Evolutionary conservation across 169 alveolate genomes (phyloP).

Genomic region (Haemoproteus tartakovskyi): DNA sequence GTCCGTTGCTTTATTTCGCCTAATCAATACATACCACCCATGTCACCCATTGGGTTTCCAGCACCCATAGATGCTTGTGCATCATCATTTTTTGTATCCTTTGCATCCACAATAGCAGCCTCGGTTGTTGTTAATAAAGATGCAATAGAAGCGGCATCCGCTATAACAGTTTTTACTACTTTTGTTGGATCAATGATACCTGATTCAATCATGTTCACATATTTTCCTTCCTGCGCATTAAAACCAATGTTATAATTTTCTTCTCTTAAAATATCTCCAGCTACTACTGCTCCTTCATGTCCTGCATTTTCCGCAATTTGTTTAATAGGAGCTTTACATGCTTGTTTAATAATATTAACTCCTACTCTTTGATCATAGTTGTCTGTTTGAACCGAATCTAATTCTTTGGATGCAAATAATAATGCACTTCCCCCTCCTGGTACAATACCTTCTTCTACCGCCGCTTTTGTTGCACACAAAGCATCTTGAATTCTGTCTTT

Average conservation of each 20-base stretch:
- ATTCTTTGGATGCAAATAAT: slow-evolving; percentile 86
- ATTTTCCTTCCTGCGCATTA: slow-evolving; percentile 94
- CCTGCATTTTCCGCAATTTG: slow-evolving; percentile 98
- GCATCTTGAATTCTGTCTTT: slow-evolving; percentile 99
- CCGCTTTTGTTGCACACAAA: slow-evolving; percentile 98
- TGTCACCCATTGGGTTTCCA: slow-evolving; percentile 67
- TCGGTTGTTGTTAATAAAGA: slow-evolving; percentile 97
- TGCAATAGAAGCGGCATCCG: slow-evolving; percentile 98
- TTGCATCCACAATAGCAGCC: slow-evolving; percentile 89
- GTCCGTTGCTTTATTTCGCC: neutral
- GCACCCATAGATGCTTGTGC: slow-evolving; percentile 44
- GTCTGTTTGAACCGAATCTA: slow-evolving; percentile 78
- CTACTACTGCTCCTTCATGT: slow-evolving; percentile 96
- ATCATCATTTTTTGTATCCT: slow-evolving; percentile 72
- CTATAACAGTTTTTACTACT: slow-evolving; percentile 97
- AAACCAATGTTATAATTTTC: slow-evolving; percentile 87
- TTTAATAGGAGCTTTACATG: slow-evolving; percentile 95
- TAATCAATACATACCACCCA: slow-evolving; percentile 73
- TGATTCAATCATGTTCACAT: slow-evolving; percentile 89
- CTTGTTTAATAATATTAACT: slow-evolving; percentile 92
- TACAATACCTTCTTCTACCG: slow-evolving; percentile 98
- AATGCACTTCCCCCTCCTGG: slow-evolving; percentile 99
- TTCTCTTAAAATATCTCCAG: slow-evolving; percentile 89
- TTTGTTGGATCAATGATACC: slow-evolving; percentile 99
- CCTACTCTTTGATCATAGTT: slow-evolving; percentile 94